Evolutionary conservation across 257 asterid species (phyloP), one percentile per base, ranked within the genome.

Genomic region (Schizonepeta tenuifolia): DNA sequence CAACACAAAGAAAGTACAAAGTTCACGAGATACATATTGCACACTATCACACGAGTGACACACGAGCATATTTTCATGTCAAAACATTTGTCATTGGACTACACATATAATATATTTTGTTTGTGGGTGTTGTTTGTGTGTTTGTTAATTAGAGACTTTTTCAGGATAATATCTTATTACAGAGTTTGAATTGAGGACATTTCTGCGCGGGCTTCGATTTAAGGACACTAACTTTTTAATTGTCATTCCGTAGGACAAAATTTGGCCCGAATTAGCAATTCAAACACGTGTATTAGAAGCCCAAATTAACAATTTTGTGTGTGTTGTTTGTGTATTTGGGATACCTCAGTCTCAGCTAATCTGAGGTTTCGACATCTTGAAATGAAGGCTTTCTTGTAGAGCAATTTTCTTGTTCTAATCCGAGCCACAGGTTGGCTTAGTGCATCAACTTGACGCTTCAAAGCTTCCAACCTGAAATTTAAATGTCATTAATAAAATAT

Each of bases 301-400:
- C n/a, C n/a, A n/a, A n/a, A n/a, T n/a, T n/a, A n/a, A n/a, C n/a
- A n/a, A 3, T 11, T 20, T 10, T 54, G 28, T 51, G 36, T 31
- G 36, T 31, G 36, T 18, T 51, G 36, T 31, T 6, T 31, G 36
- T 18, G 22, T 9, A 9, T 21, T 3, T 20, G 33, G n/a, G 7
- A 46, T 75, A 89, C 98, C 98, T 92, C 97, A 24, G 77, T 72
- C 87, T 92, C 98, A 8, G 95, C 97, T 74, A 92, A 57, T 49
- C 68, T 70, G 56, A 90, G 81, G 81, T 80, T 90, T 15, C 76
- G 89, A 61, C 90, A 85, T 87, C 93, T 86, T 41, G 84, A 78
- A 57, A 84, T 10, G 78, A 92, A 92, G 43, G 96, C 98, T 69
- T 81, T 88, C 83, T 90, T 83, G 80, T 84, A 92, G 35, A 82